phyloP scores from a whole-genome alignment of 169 alveolate species.

The Perkinsus olseni region DNA sequence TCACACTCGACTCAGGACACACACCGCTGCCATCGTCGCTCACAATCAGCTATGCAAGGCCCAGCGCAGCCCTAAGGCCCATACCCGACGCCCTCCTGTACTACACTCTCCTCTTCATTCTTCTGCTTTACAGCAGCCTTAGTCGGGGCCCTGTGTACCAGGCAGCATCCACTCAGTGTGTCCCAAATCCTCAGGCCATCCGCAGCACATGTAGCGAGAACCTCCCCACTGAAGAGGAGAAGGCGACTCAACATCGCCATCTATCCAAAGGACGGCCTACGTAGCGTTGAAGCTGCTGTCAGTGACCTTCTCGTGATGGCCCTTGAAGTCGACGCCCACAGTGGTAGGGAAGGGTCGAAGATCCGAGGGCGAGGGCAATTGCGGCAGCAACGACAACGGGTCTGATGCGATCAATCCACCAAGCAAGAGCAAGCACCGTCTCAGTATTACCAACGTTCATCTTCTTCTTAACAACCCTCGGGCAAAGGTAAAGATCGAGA shows the following conservation, averaged over 20 bases:
- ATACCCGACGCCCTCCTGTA: no score
- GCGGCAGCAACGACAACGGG: conserved; percentile 31
- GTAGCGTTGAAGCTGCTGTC: not conserved
- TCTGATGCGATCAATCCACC: not conserved
- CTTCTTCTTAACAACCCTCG: conserved; percentile 78
- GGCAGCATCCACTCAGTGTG: not conserved
- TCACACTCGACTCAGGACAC: no score
- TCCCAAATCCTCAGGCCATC: not conserved
- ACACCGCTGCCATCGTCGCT: no score
- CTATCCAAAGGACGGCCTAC: not conserved
- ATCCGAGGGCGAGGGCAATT: conserved; percentile 25
- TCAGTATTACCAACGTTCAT: conserved; percentile 47
- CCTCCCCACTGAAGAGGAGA: not conserved
- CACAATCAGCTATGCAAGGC: no score
- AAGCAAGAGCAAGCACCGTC: not conserved
- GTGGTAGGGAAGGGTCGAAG: conserved; percentile 32
- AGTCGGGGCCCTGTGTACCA: not conserved
- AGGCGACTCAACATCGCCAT: not conserved
- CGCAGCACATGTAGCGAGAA: not conserved
- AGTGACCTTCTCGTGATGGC: not conserved
- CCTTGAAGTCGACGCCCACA: conserved; percentile 17
- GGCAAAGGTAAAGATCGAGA: conserved; percentile 81
- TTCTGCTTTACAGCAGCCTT: not conserved
- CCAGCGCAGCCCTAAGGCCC: not conserved
- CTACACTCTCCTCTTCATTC: not conserved